Percentiles rank a stretch among this genome's conserved stretches.
These are phyloP conservation scores for Nannochloropsis oceanica DNA, from an alignment of 108 stramenopile genomes.

Conservation along the genomic window DNA sequence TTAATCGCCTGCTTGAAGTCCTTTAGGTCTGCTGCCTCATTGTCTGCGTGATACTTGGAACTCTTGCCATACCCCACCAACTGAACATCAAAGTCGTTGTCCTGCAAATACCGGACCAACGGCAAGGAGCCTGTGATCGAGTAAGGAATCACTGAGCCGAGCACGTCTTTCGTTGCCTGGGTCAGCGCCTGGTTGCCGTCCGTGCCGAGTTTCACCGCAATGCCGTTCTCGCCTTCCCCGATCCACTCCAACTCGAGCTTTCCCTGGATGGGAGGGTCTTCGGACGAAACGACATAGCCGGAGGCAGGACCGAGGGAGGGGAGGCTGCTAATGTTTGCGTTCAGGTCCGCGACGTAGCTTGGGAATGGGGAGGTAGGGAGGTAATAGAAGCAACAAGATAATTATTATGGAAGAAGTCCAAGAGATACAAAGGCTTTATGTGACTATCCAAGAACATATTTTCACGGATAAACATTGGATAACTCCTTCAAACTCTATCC, in stretches of 20 bases:
- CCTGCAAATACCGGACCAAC: conserved; percentile 45
- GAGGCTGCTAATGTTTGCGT: conserved; percentile 24
- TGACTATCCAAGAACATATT: background rate
- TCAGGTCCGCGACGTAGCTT: conserved; percentile 43
- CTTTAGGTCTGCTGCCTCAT: conserved; percentile 36
- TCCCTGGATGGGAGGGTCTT: conserved; percentile 29
- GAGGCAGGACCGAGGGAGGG: conserved; percentile 43
- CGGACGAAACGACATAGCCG: conserved; percentile 45
- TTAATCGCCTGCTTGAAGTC: conserved; percentile 34
- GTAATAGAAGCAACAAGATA: no score
- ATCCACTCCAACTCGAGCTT: conserved; percentile 42
- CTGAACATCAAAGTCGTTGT: conserved; percentile 46
- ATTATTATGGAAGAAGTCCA: no score
- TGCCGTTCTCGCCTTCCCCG: conserved; percentile 40
- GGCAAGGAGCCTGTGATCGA: conserved; percentile 45
- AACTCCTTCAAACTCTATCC: background rate
- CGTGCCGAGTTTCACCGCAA: conserved; percentile 43
- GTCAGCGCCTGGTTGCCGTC: conserved; percentile 37
- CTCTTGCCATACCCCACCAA: conserved; percentile 42
- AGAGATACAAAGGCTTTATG: no score
- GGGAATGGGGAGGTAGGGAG: conserved; percentile 2
- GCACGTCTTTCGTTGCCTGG: conserved; percentile 33
- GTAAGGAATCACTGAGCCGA: conserved; percentile 30
- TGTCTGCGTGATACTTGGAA: conserved; percentile 43
- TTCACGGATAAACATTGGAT: background rate